phyloP scores from a whole-genome alignment of 2,329 filamentous ascomycete genomes.

The Gliomastix tumulicola region DNA sequence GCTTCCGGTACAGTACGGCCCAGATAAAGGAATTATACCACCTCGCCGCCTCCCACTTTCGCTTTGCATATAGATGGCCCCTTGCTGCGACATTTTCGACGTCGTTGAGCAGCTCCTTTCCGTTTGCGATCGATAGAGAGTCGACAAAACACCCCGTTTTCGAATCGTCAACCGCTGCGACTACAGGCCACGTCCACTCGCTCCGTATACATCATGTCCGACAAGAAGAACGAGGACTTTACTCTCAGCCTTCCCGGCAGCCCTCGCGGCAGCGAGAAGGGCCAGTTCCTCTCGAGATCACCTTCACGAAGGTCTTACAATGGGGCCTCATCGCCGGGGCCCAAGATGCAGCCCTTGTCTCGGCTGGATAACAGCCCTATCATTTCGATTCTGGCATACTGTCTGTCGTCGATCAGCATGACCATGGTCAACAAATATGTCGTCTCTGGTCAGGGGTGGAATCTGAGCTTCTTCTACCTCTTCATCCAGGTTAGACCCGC shows the following conservation, averaged over 20 bases:
- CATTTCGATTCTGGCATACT: conserved; percentile 83
- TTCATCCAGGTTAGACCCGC: conserved; percentile 93
- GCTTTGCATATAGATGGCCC: no score
- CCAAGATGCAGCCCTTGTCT: conserved; percentile 29
- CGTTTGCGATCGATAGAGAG: no score
- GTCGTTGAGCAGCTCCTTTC: no score
- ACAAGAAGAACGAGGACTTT: conserved; percentile 86
- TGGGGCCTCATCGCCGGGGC: conserved; percentile 6
- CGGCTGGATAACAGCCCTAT: conserved; percentile 67
- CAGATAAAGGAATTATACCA: no score
- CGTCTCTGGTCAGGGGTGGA: conserved; percentile 83
- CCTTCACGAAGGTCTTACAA: conserved; percentile 10
- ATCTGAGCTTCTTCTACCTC: conserved; percentile 93
- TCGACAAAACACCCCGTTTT: no score
- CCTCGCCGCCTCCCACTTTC: no score
- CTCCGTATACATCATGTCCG: conserved; percentile 53
- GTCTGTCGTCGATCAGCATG: conserved; percentile 95
- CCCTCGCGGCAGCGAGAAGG: conserved; percentile 40
- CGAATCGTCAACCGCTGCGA: no score
- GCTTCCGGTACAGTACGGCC: no score
- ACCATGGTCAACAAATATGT: conserved; percentile 99
- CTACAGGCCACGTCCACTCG: no score
- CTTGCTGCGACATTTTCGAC: no score
- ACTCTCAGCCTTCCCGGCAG: conserved; percentile 63
- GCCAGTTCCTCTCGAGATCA: conserved; percentile 35